Conservation (phyloP, 305 asterid genomes). For the Fraxinus sp. region DNA sequence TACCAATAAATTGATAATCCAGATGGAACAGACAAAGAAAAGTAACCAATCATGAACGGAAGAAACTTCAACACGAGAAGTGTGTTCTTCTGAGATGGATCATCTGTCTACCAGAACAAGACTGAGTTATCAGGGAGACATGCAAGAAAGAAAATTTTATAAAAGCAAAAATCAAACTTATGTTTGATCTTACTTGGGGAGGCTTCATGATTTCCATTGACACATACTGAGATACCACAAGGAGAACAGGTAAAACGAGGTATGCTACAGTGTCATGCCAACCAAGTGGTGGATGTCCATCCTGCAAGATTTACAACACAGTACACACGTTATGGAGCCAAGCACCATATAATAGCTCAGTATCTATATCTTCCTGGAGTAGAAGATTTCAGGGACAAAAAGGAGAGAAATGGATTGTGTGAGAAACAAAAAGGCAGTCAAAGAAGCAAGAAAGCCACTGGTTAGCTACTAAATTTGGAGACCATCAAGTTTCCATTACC, state of each 20-base stretch:
- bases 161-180: slow-evolving; percentile 11
- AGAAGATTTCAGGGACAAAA: slow-evolving; percentile 11
- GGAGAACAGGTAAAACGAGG: slow-evolving; percentile 88
- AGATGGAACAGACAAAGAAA: slow-evolving; percentile 94
- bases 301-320: slow-evolving; percentile 49
- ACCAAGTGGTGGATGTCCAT: slow-evolving; percentile 98
- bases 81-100: slow-evolving; percentile 95
- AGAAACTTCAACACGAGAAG: slow-evolving; percentile 91
- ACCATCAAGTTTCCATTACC: slow-evolving; percentile 46
- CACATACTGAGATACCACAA: slow-evolving; percentile 77
- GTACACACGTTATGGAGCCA: slow-evolving; percentile 13
- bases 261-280: slow-evolving; percentile 95
- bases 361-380: slow-evolving; percentile 10
- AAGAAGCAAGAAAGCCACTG: slow-evolving; percentile 14
- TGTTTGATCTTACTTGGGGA: slow-evolving; percentile 71
- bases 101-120: slow-evolving; percentile 74
- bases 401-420: background rate
- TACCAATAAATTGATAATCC: slow-evolving; percentile 98
- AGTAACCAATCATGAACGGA: slow-evolving; percentile 99
- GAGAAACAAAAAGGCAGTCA: slow-evolving; percentile 16
- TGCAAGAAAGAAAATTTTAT: slow-evolving; percentile 3
- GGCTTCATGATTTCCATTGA: slow-evolving; percentile 99
- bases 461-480: background rate
- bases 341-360: slow-evolving; percentile 17
- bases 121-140: slow-evolving; percentile 40